Conservation (phyloP, 805 yeast species). For the Kuraishia molischiana region DNA sequence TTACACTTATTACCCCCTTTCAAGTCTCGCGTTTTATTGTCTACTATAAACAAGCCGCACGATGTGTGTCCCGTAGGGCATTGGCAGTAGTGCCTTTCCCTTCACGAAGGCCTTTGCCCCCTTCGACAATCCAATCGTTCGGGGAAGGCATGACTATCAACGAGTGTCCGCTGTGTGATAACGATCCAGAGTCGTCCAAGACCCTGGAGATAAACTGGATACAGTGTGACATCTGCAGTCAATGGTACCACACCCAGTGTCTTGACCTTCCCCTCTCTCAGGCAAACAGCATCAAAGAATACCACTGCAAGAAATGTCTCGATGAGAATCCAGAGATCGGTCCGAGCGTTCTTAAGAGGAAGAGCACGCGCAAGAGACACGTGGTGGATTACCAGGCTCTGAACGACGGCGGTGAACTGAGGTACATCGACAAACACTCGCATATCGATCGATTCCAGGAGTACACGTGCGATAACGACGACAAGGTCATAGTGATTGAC, state of each 20-base stretch:
- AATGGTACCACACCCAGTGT: constrained; percentile 50
- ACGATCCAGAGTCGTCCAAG: constrained; percentile 3
- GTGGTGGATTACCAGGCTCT: constrained; percentile 71
- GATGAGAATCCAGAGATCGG: constrained; percentile 26
- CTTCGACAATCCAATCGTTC: no score
- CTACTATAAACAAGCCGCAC: no score
- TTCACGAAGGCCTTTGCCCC: no score
- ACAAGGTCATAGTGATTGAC: constrained; percentile 6
- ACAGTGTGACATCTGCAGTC: constrained; percentile 42
- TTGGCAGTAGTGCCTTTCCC: no score
- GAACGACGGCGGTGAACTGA: constrained; percentile 57
- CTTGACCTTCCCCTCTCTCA: constrained; percentile 25
- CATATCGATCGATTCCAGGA: constrained; percentile 28
- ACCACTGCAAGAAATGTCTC: constrained; percentile 45
- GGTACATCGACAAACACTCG: constrained; percentile 47
- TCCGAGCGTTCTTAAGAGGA: constrained; percentile 37
- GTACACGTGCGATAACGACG: constrained; percentile 16
- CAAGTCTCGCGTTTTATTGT: no score
- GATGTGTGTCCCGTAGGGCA: no score
- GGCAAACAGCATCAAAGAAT: constrained; percentile 30
- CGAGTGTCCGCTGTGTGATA: constrained; percentile 12
- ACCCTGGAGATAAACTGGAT: constrained; percentile 32
- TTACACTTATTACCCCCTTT: no score
- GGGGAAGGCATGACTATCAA: constrained; percentile 7
- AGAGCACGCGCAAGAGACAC: constrained; percentile 40